phyloP scores from a whole-genome alignment of 129 eudicot genomes.

The Dittrichia graveolens region DNA sequence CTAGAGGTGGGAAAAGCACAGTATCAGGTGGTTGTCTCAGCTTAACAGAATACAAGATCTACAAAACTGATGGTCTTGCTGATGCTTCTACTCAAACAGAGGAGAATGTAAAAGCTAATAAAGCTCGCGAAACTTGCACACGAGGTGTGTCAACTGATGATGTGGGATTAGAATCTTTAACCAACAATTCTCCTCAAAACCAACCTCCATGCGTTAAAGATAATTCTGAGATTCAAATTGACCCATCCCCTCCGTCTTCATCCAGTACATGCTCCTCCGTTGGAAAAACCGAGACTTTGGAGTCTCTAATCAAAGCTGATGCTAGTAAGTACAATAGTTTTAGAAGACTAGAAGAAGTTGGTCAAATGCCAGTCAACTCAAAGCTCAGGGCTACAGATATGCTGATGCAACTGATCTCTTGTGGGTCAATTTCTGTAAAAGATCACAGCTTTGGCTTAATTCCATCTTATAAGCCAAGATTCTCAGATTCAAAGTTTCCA shows the following conservation, averaged over 20 bases:
- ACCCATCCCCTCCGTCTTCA: conserved; percentile 62
- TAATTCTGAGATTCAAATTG: conserved; percentile 49
- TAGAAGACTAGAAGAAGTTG: conserved; percentile 50
- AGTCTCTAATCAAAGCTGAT: conserved; percentile 83
- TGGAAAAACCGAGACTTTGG: conserved; percentile 77
- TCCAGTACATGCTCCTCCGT: conserved; percentile 68
- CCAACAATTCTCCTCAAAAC: conserved; percentile 32
- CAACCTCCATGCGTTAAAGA: conserved; percentile 25
- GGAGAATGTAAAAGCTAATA: conserved; percentile 40
- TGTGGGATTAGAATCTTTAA: conserved; percentile 34
- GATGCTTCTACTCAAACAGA: conserved; percentile 95
- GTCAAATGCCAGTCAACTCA: conserved; percentile 44
- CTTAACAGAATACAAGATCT: conserved; percentile 71
- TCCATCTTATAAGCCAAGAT: conserved; percentile 76
- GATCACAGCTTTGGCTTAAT: conserved; percentile 87
- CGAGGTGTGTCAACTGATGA: conserved; percentile 93
- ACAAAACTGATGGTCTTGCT: conserved; percentile 71
- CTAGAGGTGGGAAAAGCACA: conserved; percentile 55
- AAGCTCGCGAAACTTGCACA: conserved; percentile 58
- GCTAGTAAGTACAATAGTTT: conserved; percentile 69
- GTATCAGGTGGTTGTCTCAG: conserved; percentile 62
- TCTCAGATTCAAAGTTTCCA: conserved; percentile 71
- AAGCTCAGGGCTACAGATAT: conserved; percentile 73
- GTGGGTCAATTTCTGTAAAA: conserved; percentile 91
- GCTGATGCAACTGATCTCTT: conserved; percentile 87